Evolutionary conservation across 2,329 filamentous ascomycete species (phyloP).

Genomic region (Didymellaceae sp.): DNA sequence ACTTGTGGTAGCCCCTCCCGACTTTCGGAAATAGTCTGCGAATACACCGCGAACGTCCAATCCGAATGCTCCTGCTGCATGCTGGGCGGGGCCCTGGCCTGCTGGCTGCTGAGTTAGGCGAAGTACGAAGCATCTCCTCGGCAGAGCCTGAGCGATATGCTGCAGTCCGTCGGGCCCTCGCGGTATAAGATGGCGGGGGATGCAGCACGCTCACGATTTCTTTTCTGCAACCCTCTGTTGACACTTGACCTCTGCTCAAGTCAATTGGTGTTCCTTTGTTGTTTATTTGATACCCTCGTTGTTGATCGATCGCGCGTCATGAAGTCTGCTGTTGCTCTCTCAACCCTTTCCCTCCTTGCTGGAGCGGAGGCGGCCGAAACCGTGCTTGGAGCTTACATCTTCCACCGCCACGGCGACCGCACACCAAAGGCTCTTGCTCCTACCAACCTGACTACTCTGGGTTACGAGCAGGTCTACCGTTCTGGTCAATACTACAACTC

Average conservation of each 20-base stretch:
- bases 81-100: too few species aligned
- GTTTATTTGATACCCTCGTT: constrained; percentile 6
- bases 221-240: constrained; percentile 8
- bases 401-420: constrained; percentile 88
- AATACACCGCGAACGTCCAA: constrained; percentile 12
- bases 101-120: constrained; percentile 20
- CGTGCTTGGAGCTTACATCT: constrained; percentile 82
- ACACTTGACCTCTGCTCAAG: constrained; percentile 10
- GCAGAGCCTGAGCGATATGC: constrained; percentile 14
- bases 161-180: neutral
- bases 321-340: constrained; percentile 32
- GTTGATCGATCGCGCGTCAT: constrained; percentile 27
- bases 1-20: constrained; percentile 29
- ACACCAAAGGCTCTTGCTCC: constrained; percentile 77
- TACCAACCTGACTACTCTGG: constrained; percentile 77
- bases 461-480: constrained; percentile 75
- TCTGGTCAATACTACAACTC: constrained; percentile 77
- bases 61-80: constrained; percentile 16
- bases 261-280: constrained; percentile 13
- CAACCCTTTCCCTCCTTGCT: constrained; percentile 36
- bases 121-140: constrained; percentile 23
- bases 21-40: constrained; percentile 27
- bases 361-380: constrained; percentile 62
- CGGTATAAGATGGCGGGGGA: constrained; percentile 26
- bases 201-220: neutral